phyloP scores from a whole-genome alignment of 2,329 filamentous ascomycete species.

The Diplodia corticola region DNA sequence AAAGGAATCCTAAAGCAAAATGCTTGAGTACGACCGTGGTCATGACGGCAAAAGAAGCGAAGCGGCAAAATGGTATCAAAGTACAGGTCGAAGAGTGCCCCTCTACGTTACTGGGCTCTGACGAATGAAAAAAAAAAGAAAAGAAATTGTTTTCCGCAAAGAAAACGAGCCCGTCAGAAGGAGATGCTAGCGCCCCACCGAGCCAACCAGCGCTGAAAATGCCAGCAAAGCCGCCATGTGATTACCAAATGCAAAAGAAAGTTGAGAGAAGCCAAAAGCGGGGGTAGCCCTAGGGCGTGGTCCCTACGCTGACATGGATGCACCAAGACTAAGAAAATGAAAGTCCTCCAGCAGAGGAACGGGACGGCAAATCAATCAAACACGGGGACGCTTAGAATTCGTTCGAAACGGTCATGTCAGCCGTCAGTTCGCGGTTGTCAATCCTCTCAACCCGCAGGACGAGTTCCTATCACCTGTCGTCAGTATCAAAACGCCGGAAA shows the following conservation, averaged over 20 bases:
- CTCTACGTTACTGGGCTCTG: constrained; percentile 4
- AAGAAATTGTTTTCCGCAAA: constrained; percentile 12
- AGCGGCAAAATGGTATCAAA: constrained; percentile 8
- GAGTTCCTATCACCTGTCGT: constrained; percentile 35
- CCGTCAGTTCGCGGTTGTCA: constrained; percentile 39
- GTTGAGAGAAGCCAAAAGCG: background rate
- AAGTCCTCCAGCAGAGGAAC: background rate
- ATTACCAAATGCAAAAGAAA: background rate
- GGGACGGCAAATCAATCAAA: background rate
- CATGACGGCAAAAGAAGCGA: background rate
- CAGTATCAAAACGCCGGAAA: background rate
- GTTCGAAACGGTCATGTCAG: constrained; percentile 21
- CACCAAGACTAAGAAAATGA: background rate
- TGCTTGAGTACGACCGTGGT: background rate
- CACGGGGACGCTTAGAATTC: constrained; percentile 19
- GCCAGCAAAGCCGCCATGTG: constrained; percentile 15
- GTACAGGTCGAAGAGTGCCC: constrained; percentile 10
- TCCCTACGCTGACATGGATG: background rate
- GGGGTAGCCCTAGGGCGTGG: background rate
- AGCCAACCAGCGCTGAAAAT: constrained; percentile 16
- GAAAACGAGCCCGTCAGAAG: constrained; percentile 2
- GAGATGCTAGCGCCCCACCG: constrained; percentile 1
- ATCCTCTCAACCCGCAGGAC: constrained; percentile 45
- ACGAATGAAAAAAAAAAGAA: background rate
- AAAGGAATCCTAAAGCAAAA: background rate